A percentile compares a stretch with the other conserved stretches of the same genome.
phyloP scores from a whole-genome alignment of 352 stramenopile species.

The Globisporangium abappressorium region DNA sequence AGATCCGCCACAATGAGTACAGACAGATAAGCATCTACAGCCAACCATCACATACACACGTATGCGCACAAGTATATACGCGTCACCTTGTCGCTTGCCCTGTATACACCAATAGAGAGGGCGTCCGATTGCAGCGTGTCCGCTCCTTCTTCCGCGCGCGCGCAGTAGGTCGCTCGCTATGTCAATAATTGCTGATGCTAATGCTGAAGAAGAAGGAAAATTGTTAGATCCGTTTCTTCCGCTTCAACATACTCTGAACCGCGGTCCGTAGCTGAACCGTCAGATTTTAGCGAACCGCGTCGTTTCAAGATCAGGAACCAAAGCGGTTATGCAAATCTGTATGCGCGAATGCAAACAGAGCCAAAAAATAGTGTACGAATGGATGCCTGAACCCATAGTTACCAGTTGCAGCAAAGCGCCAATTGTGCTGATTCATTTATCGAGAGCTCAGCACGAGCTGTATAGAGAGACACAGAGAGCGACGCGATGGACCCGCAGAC shows the following conservation, averaged over 20 bases:
- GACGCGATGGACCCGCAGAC: constrained; percentile 64
- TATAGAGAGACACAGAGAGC: not conserved
- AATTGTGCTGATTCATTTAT: not conserved
- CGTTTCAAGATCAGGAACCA: constrained; percentile 2
- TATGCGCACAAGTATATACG: not conserved
- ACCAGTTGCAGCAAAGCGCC: no score
- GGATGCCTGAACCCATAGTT: not conserved
- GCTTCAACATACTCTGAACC: not conserved
- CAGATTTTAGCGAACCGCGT: not conserved
- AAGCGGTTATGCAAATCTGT: not conserved
- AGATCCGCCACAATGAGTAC: not conserved
- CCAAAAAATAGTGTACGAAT: no score
- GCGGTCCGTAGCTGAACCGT: not conserved
- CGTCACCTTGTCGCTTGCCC: not conserved
- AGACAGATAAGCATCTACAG: not conserved
- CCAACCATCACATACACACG: not conserved
- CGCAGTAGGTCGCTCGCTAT: not conserved
- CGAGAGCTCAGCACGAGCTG: not conserved
- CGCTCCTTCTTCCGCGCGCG: not conserved
- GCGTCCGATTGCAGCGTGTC: no score
- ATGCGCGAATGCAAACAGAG: not conserved
- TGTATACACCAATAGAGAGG: not conserved
- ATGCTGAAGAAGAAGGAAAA: not conserved
- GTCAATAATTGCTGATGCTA: not conserved
- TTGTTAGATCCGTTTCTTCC: not conserved